Evolutionary conservation across 1,139 yeast species (phyloP).

Genomic region (Meyerozyma athensensis): DNA sequence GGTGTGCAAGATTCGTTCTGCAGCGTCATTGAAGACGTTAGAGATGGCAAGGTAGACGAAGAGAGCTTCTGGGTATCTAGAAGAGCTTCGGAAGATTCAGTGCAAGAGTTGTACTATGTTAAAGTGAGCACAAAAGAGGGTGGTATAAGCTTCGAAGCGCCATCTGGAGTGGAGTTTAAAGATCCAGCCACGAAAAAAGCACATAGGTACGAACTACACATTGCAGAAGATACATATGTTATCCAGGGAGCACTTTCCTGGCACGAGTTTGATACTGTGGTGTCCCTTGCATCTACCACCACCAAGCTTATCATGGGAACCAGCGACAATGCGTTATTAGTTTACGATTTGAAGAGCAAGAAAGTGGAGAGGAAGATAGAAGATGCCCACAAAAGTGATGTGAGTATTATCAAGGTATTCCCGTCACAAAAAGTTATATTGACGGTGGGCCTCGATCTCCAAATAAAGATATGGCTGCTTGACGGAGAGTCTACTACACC

Average conservation of each 20-base stretch:
- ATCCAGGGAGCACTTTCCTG: constrained; percentile 1
- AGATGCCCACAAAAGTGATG: constrained; percentile 45
- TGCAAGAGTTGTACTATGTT: constrained; percentile 17
- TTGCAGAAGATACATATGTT: constrained; percentile 4
- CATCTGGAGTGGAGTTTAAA: constrained; percentile 1
- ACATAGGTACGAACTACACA: constrained; percentile 4
- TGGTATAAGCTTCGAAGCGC: constrained; percentile 8
- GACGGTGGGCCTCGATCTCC: constrained; percentile 53
- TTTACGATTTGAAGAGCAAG: constrained; percentile 11
- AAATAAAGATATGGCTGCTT: constrained; percentile 52
- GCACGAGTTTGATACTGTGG: background rate
- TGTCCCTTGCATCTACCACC: background rate
- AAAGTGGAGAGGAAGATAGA: constrained; percentile 8
- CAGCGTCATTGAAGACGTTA: constrained; percentile 36
- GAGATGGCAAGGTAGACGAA: constrained; percentile 11
- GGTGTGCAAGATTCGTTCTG: constrained; percentile 40
- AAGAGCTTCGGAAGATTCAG: constrained; percentile 25
- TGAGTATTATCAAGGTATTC: constrained; percentile 36
- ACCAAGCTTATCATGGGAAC: constrained; percentile 30
- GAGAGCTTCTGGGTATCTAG: constrained; percentile 39
- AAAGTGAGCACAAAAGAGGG: constrained; percentile 8
- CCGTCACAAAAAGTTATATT: constrained; percentile 59
- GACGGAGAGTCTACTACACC: constrained; percentile 39
- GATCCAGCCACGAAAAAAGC: background rate
- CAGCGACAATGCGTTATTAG: constrained; percentile 33